A percentile compares a stretch with the other conserved stretches of the same genome.
These are phyloP conservation scores for Sphaerulina vaccinii DNA, from an alignment of 2,329 filamentous ascomycete genomes.

Conservation along the genomic window DNA sequence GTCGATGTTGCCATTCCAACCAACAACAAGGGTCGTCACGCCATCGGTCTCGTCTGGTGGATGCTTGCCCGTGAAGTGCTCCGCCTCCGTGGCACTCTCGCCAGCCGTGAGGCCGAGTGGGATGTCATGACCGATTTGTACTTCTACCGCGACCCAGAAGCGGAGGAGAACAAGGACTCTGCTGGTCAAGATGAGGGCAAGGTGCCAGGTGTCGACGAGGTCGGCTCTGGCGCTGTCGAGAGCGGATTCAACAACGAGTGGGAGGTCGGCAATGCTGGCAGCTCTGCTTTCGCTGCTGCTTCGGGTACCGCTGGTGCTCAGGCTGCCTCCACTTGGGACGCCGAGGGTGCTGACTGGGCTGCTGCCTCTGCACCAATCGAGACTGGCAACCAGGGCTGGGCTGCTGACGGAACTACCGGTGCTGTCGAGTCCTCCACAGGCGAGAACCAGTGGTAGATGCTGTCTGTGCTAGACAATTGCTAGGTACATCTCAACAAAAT, in stretches of 20 bases:
- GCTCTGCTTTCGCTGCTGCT: slow-evolving; percentile 61
- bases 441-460: slow-evolving; percentile 50
- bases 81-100: slow-evolving; percentile 94
- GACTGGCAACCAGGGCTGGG: slow-evolving; percentile 55
- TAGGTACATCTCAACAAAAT: slow-evolving; percentile 15
- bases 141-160: slow-evolving; percentile 99
- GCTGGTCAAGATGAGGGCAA: slow-evolving; percentile 80
- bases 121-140: slow-evolving; percentile 99
- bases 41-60: slow-evolving; percentile 99
- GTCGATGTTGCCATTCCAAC: slow-evolving; percentile 99
- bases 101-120: slow-evolving; percentile 94
- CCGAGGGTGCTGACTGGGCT: slow-evolving; percentile 66
- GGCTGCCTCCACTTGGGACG: slow-evolving; percentile 64
- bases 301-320: slow-evolving; percentile 55
- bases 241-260: slow-evolving; percentile 79
- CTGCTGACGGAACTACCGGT: slow-evolving; percentile 39
- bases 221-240: slow-evolving; percentile 74
- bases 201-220: slow-evolving; percentile 80
- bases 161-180: slow-evolving; percentile 96
- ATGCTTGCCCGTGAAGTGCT: slow-evolving; percentile 99
- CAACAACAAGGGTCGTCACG: slow-evolving; percentile 99
- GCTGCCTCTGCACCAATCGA: slow-evolving; percentile 51
- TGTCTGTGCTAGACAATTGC: slow-evolving; percentile 19
- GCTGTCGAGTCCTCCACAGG: slow-evolving; percentile 28
- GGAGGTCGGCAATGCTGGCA: slow-evolving; percentile 70